Evolutionary conservation across 805 yeast genomes (phyloP), one percentile per base, ranked within the genome.

Genomic region (Wickerhamomyces tratensis): DNA sequence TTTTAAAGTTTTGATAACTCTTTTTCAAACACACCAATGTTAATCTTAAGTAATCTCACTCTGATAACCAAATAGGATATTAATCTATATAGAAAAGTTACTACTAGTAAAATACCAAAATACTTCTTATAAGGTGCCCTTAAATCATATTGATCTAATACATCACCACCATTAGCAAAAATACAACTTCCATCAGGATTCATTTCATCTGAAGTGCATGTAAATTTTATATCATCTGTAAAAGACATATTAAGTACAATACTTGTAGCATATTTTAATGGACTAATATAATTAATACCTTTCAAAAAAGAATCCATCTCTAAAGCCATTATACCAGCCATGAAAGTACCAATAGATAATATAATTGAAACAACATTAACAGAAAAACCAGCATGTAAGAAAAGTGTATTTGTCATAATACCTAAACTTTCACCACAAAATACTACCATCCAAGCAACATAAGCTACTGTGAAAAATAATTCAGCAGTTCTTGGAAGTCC

Each of bases 341-440:
- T 83, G 50, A 83, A 76, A 6, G 83, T 76, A 6, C 91, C 93
- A 40, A 86, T 63, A 3, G 86, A 76, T 41, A 84, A 63, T 29
- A 83, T 57, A 8, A 78, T 71, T 1, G 89, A 74, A 33, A 87
- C 77, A 4, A 84, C 62, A 56, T 83, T 85, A 14, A 85, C 79
- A 0, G 93, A 94, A 53, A 86, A 76, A 0, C 95, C 95, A 31
- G 86, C 73, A 52, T 86, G 87, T 39, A 67, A 63, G 52, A 87
- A 80, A 1, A 82, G 50, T 5, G 89, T 79, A 53, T 85, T 86
- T 44, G 87, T 82, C 40, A 84, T 70, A 7, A 87, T 83, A 0
- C 96, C 96, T 31, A 87, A 65, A 7, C 91, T 80, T 57, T 87
- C 96, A 33, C 96, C 96, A 46, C 88, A 79, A 48, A 79, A 77